Evolutionary conservation across 257 asterid species (phyloP).

Genomic region (Solanum appendiculatum): DNA sequence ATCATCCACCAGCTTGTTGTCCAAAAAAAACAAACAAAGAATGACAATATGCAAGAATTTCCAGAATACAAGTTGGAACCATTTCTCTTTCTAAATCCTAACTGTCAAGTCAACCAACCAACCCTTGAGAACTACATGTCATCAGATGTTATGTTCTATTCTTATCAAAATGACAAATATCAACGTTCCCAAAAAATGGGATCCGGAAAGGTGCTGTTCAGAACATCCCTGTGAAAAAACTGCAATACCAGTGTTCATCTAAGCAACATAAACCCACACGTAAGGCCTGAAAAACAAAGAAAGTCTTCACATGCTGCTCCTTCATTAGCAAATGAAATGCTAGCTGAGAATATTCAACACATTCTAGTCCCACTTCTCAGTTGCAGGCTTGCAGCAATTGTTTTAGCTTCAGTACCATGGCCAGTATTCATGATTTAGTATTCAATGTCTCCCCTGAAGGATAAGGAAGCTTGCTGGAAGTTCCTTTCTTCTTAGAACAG

Average conservation of each 20-base stretch:
- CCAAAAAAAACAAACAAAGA: background rate
- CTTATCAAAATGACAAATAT: slow-evolving; percentile 87
- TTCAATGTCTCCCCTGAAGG: slow-evolving; percentile 81
- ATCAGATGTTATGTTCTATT: slow-evolving; percentile 84
- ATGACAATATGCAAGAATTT: background rate
- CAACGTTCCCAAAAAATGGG: slow-evolving; percentile 98
- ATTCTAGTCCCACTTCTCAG: slow-evolving; percentile 93
- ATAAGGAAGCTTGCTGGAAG: slow-evolving; percentile 73
- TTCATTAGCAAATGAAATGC: slow-evolving; percentile 83
- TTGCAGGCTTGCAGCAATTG: slow-evolving; percentile 31
- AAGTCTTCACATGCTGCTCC: slow-evolving; percentile 77
- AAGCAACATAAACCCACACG: slow-evolving; percentile 93
- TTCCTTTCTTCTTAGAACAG: slow-evolving; percentile 47
- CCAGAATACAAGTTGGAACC: slow-evolving; percentile 17
- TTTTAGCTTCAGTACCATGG: slow-evolving; percentile 84
- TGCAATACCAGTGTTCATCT: slow-evolving; percentile 95
- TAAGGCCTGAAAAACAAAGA: slow-evolving; percentile 90
- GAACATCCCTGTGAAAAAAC: slow-evolving; percentile 84
- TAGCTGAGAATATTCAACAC: slow-evolving; percentile 93
- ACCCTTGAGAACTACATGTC: slow-evolving; percentile 91
- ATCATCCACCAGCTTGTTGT: background rate
- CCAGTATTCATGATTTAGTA: slow-evolving; percentile 72
- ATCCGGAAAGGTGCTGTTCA: slow-evolving; percentile 88
- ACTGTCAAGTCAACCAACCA: slow-evolving; percentile 65
- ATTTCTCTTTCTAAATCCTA: slow-evolving; percentile 57